phyloP scores from a whole-genome alignment of 78 protist genomes.

The Dictyostelium citrinum region DNA sequence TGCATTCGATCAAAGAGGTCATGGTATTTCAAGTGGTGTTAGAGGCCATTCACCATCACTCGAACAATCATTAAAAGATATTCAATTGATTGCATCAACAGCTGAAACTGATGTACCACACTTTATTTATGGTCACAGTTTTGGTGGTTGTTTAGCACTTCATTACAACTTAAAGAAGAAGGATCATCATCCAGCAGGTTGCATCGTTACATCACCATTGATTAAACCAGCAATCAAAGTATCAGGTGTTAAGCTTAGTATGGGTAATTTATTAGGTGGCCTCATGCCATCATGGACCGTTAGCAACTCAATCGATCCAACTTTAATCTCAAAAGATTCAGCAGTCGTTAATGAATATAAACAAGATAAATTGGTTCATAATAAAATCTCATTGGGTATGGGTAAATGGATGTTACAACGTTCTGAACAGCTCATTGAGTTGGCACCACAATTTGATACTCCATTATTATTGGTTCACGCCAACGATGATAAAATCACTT shows the following conservation, averaged over 20 bases:
- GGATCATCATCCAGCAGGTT: slow-evolving; percentile 43
- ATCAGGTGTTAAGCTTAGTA: neutral
- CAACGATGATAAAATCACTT: slow-evolving; percentile 65
- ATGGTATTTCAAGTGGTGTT: slow-evolving; percentile 42
- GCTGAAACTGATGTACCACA: slow-evolving; percentile 53
- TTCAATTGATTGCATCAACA: slow-evolving; percentile 33
- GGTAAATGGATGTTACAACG: slow-evolving; percentile 47
- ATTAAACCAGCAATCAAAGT: slow-evolving; percentile 35
- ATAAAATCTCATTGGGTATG: slow-evolving; percentile 58
- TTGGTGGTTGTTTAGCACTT: slow-evolving; percentile 70
- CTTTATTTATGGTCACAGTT: slow-evolving; percentile 72
- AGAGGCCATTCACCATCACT: slow-evolving; percentile 72
- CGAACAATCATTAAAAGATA: slow-evolving; percentile 55
- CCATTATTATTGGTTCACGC: slow-evolving; percentile 69
- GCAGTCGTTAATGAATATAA: slow-evolving; percentile 14
- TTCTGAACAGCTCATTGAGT: slow-evolving; percentile 19
- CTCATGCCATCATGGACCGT: neutral
- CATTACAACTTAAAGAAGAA: slow-evolving; percentile 42
- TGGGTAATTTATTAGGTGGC: slow-evolving; percentile 28
- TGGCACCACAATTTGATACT: slow-evolving; percentile 41
- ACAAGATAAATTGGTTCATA: slow-evolving; percentile 20
- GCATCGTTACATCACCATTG: slow-evolving; percentile 70
- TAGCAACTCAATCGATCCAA: slow-evolving; percentile 2
- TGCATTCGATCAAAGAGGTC: slow-evolving; percentile 77
- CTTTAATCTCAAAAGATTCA: slow-evolving; percentile 6